These are phyloP conservation scores for Raphidocelis subcapitata DNA, from an alignment of 139 green algal genomes.

Conservation along the genomic window DNA sequence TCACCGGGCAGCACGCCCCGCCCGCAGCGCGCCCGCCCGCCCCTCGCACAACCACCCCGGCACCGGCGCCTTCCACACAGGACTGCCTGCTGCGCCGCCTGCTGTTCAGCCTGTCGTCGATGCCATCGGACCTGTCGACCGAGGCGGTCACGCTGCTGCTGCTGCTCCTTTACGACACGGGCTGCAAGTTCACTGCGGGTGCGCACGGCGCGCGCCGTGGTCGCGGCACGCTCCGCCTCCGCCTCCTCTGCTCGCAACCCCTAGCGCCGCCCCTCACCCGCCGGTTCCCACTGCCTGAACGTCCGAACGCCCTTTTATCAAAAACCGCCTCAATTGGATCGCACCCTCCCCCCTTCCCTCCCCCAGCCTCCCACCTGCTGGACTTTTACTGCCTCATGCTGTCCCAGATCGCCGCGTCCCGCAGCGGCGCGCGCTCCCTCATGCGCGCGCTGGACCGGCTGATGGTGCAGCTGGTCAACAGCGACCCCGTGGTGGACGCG, in stretches of 20 bases:
- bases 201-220: no score
- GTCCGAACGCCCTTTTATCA: no score
- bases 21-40: no score
- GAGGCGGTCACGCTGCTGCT: constrained; percentile 50
- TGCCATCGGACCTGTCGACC: constrained; percentile 7
- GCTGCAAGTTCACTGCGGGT: constrained; percentile 42
- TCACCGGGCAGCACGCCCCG: no score
- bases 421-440: neutral
- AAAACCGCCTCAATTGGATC: no score
- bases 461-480: constrained; percentile 66
- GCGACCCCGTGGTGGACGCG: constrained; percentile 32
- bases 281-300: no score
- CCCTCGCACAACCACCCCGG: no score
- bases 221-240: no score
- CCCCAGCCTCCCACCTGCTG: constrained; percentile 22
- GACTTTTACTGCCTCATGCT: constrained; percentile 24
- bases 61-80: no score
- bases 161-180: constrained; percentile 55
- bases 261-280: no score
- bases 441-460: constrained; percentile 55
- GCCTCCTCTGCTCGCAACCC: no score
- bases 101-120: constrained; percentile 16
- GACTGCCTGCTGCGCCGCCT: constrained; percentile 29
- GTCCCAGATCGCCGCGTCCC: constrained; percentile 4
- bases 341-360: no score